These are phyloP conservation scores for Yamadazyma ubonensis DNA, from an alignment of 805 yeast genomes.

Conservation along the genomic window DNA sequence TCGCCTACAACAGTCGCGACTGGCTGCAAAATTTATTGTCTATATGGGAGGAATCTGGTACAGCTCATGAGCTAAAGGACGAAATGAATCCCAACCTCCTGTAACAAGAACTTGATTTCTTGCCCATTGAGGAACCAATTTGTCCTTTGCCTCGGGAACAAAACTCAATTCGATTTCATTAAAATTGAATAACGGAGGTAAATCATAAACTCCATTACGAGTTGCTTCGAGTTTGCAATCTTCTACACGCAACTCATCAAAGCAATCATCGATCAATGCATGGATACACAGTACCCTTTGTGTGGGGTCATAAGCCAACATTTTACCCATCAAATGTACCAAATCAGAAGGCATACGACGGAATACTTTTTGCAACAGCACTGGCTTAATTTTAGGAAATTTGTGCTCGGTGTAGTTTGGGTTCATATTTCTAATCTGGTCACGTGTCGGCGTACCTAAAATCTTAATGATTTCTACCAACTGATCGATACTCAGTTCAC, in stretches of 20 bases:
- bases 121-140: conserved; percentile 44
- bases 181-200: conserved; percentile 54
- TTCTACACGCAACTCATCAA: conserved; percentile 49
- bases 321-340: conserved; percentile 52
- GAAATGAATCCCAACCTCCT: conserved; percentile 9
- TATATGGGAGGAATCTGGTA: conserved; percentile 12
- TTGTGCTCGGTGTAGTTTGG: conserved; percentile 96
- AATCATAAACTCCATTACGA: conserved; percentile 37
- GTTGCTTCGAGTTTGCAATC: conserved; percentile 40
- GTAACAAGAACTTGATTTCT: conserved; percentile 10
- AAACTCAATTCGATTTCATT: conserved; percentile 51
- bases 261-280: conserved; percentile 52
- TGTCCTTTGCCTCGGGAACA: conserved; percentile 36
- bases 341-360: conserved; percentile 53
- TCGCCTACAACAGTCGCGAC: neutral
- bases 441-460: conserved; percentile 93
- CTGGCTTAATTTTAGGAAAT: conserved; percentile 83
- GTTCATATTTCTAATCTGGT: conserved; percentile 91
- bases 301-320: conserved; percentile 67
- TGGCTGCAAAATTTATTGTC: neutral
- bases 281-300: conserved; percentile 60
- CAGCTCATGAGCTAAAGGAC: conserved; percentile 12
- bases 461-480: conserved; percentile 94
- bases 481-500: conserved; percentile 96
- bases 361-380: conserved; percentile 67